These are phyloP conservation scores for Calonectria pseudoreteaudii DNA, from an alignment of 2,329 filamentous ascomycete genomes.

Conservation along the genomic window DNA sequence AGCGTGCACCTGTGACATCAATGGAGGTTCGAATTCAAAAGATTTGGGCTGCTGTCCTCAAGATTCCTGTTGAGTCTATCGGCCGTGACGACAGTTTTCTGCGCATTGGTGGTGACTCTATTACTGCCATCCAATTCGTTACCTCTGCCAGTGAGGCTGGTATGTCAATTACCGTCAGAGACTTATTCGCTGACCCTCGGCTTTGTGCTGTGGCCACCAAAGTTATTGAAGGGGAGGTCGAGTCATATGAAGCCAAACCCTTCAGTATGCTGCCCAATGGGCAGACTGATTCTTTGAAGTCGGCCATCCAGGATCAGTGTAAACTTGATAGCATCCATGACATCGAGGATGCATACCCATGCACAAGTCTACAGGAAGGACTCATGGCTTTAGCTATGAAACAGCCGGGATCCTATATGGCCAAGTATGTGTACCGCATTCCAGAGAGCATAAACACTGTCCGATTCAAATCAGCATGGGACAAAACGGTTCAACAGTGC, in stretches of 20 bases:
- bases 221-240: not conserved
- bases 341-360: conserved; percentile 50
- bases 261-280: not conserved
- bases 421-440: conserved; percentile 7
- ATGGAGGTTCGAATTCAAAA: conserved; percentile 29
- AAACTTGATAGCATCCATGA: not conserved
- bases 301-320: not conserved
- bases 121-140: conserved; percentile 41
- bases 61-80: conserved; percentile 44
- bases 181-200: conserved; percentile 21
- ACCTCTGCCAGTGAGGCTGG: conserved; percentile 7
- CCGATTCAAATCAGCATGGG: conserved; percentile 2
- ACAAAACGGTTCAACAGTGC: not conserved
- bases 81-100: conserved; percentile 25
- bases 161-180: conserved; percentile 15
- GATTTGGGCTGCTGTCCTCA: conserved; percentile 44
- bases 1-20: not conserved
- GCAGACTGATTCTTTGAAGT: not conserved
- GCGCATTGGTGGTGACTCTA: conserved; percentile 26
- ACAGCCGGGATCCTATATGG: conserved; percentile 23
- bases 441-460: not conserved
- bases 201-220: not conserved
- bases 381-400: conserved; percentile 42
- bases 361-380: conserved; percentile 50
- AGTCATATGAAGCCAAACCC: not conserved